A percentile compares a stretch with the other conserved stretches of the same genome.
phyloP scores from a whole-genome alignment of 139 green algal species.

The Chlamydomonas sphaeroides region DNA sequence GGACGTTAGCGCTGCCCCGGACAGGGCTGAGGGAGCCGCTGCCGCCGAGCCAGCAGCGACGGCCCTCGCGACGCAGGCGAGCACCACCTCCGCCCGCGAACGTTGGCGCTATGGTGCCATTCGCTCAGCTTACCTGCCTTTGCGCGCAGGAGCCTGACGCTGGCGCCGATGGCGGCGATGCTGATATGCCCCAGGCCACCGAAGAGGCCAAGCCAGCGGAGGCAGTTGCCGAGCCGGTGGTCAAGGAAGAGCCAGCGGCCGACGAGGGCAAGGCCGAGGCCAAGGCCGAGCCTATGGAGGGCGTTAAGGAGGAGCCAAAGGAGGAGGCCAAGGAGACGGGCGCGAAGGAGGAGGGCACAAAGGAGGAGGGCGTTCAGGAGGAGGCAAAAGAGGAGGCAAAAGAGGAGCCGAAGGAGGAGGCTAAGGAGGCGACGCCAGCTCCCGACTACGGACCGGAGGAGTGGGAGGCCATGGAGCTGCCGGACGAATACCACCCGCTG shows the following conservation, averaged over 20 bases:
- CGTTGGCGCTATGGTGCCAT: too few relatives aligned
- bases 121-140: too few relatives aligned
- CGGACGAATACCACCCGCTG: slow-evolving; percentile 55
- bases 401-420: background rate
- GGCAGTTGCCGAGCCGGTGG: too few relatives aligned
- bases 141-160: background rate
- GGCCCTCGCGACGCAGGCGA: too few relatives aligned
- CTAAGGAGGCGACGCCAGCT: background rate
- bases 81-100: too few relatives aligned
- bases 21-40: too few relatives aligned
- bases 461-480: slow-evolving; percentile 68
- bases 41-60: too few relatives aligned
- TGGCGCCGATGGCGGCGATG: background rate
- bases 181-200: background rate
- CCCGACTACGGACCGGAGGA: slow-evolving; percentile 56
- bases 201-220: background rate
- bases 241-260: background rate
- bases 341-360: too few relatives aligned
- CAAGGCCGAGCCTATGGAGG: too few relatives aligned
- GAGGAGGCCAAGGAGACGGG: background rate
- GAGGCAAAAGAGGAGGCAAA: background rate
- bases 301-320: too few relatives aligned
- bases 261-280: background rate
- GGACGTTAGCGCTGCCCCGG: too few relatives aligned
- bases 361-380: too few relatives aligned